Conservation (phyloP, 1,284 basidiomycete species). For the Ceratorhiza oryzae-sativae region DNA sequence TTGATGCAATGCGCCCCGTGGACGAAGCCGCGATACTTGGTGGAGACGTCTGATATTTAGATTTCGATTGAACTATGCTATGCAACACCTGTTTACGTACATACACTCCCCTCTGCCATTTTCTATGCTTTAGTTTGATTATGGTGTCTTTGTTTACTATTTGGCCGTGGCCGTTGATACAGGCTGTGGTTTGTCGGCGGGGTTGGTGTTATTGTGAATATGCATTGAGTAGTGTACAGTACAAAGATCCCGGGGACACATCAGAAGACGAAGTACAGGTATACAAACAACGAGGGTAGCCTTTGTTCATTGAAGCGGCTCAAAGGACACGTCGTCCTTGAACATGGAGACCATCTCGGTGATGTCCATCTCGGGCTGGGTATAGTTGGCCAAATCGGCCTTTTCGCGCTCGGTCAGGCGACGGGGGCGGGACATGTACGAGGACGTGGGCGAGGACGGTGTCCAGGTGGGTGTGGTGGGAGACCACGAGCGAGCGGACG, state of each 20-base stretch:
- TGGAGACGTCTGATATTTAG: background rate
- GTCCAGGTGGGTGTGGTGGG: background rate
- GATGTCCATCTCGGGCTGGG: slow-evolving; percentile 32
- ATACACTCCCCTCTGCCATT: background rate
- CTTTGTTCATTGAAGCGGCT: slow-evolving; percentile 15
- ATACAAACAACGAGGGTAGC: background rate
- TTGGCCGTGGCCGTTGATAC: slow-evolving; percentile 10
- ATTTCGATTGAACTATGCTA: slow-evolving; percentile 16
- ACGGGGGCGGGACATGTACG: slow-evolving; percentile 13
- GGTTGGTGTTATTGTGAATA: slow-evolving; percentile 8
- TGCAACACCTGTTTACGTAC: slow-evolving; percentile 18
- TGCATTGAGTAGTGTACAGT: background rate
- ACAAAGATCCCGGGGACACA: background rate
- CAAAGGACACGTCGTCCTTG: slow-evolving; percentile 2
- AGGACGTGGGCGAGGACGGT: background rate
- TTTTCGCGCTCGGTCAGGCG: slow-evolving; percentile 14
- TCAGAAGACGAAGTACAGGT: slow-evolving; percentile 2
- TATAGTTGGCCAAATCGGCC: slow-evolving; percentile 24
- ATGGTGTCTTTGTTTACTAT: background rate
- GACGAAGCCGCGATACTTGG: slow-evolving; percentile 53
- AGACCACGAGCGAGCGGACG: background rate
- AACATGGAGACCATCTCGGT: slow-evolving; percentile 11
- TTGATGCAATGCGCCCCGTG: slow-evolving; percentile 78
- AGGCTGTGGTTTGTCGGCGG: background rate
- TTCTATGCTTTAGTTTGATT: background rate